Base-by-base conservation (phyloP, 768 basidiomycete genomes). In the Xanthoconium stramineum region DNA sequence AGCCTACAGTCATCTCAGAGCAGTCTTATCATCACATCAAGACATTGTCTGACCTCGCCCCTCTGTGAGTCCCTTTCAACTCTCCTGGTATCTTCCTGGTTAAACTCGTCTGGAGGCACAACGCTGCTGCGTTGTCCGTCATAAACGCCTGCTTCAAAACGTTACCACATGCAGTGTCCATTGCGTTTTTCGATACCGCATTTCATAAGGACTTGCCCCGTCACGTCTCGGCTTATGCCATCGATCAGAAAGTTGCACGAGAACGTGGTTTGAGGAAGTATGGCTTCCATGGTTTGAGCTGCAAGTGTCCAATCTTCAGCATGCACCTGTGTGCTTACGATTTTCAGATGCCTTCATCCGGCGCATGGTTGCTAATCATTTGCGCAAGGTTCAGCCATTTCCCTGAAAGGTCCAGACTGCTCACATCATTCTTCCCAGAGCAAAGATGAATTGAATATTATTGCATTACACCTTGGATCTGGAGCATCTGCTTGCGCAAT, bases 211-310 rank as follows among this genome's bases (percentile, higher is more conserved):
- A 88, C 11, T 80, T 98, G 15, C 91, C 91, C 0, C 62, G 72
- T 6, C 86, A 93, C 64, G 83, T 94, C 52, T 81, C 88, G 38
- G 88, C 83, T 50, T 95, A 94, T 66, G 83, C 92, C 0, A 86
- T 96, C 50, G 74, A 87, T 59, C 87, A 81, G 61, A 66, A 73
- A 10, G 73, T 88, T 43, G 83, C 88, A 0, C 75, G 75, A 38
- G 73, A 81, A 43, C 83, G 84, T 44, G 88, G 89, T 1, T 76
- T 96, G 44, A 84, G 83, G 67, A 94, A 93, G 71, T 96, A 95
- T 65, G 94, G 94, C 17, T 94, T 94, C 70, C 94, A 97, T 64
- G 94, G 94, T 3, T 67, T 94, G 62, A 87, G 85, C 61, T 89
- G 86, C 83, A 58, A 73, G 44, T 50, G 10, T 54, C 28, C 30